phyloP scores from a whole-genome alignment of 768 basidiomycete genomes.

The Leccinum disarticulatum region DNA sequence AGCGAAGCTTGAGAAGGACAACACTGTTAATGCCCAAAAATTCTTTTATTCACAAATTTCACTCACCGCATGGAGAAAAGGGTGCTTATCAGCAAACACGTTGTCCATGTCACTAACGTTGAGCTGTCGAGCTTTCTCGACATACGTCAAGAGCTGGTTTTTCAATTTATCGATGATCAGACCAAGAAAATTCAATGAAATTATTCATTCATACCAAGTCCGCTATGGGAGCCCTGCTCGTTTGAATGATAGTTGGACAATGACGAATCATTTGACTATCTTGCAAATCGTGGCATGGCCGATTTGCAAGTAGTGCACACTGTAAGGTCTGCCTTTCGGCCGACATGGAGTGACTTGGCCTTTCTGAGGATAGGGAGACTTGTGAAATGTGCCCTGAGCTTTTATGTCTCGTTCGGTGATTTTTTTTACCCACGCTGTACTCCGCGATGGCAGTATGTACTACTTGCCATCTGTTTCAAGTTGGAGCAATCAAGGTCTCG shows the following conservation, averaged over 20 bases:
- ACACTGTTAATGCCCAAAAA: not conserved
- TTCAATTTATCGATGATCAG: not conserved
- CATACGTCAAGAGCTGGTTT: not conserved
- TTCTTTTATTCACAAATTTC: not conserved
- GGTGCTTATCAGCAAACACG: not conserved
- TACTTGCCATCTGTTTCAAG: too few relatives aligned
- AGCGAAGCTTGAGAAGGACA: not conserved
- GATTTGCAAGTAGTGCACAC: not conserved
- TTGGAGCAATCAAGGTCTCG: too few relatives aligned
- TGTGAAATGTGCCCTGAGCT: too few relatives aligned
- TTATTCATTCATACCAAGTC: not conserved
- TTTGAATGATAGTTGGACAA: not conserved
- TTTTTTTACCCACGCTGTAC: not conserved
- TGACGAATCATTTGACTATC: not conserved
- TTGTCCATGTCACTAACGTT: not conserved
- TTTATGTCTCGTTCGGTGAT: not conserved
- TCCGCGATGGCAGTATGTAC: too few relatives aligned
- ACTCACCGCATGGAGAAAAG: not conserved
- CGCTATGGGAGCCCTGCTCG: not conserved
- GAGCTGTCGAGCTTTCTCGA: not conserved
- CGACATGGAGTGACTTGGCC: not conserved
- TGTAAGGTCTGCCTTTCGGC: not conserved
- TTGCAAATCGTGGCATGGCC: not conserved
- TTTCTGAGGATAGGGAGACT: not conserved
- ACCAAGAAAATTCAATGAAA: not conserved